Conservation (phyloP, 495 filamentous ascomycete species). For the Penicillium nucicola region DNA sequence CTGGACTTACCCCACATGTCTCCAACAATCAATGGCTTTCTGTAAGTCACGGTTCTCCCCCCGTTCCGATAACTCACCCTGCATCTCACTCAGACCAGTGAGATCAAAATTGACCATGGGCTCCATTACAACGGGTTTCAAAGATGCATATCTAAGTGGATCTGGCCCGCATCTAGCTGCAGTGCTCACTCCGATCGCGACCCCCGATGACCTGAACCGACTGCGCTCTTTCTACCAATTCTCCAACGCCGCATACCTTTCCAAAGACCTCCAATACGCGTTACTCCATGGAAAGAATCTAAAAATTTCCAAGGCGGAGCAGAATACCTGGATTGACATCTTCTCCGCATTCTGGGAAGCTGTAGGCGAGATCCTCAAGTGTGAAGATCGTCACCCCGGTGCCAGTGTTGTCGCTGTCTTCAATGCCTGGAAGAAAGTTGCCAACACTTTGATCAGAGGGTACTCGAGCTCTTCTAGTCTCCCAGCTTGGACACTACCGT, state of each 20-base stretch:
- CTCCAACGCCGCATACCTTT: constrained; percentile 55
- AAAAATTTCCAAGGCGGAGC: constrained; percentile 59
- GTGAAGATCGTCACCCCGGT: constrained; percentile 42
- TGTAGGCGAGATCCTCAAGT: constrained; percentile 60
- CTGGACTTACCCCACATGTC: constrained; percentile 3
- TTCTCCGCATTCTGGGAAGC: constrained; percentile 82
- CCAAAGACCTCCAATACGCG: constrained; percentile 57
- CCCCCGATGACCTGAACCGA: constrained; percentile 52
- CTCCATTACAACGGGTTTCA: constrained; percentile 58
- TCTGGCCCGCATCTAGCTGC: constrained; percentile 66
- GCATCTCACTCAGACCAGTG: background rate
- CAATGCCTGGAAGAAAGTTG: constrained; percentile 77
- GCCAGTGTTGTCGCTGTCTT: constrained; percentile 73
- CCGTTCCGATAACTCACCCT: background rate
- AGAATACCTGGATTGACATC: constrained; percentile 75
- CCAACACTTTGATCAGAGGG: constrained; percentile 66
- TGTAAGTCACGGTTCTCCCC: background rate
- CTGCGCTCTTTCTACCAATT: constrained; percentile 59
- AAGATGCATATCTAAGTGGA: constrained; percentile 47
- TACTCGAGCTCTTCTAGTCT: constrained; percentile 64
- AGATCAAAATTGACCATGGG: constrained; percentile 52
- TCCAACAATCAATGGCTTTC: constrained; percentile 1
- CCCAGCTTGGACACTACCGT: constrained; percentile 83
- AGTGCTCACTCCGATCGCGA: constrained; percentile 64
- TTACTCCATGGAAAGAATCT: constrained; percentile 55